These are phyloP conservation scores for Trichomonas tenax DNA, from an alignment of 208 protist genomes.

Conservation along the genomic window DNA sequence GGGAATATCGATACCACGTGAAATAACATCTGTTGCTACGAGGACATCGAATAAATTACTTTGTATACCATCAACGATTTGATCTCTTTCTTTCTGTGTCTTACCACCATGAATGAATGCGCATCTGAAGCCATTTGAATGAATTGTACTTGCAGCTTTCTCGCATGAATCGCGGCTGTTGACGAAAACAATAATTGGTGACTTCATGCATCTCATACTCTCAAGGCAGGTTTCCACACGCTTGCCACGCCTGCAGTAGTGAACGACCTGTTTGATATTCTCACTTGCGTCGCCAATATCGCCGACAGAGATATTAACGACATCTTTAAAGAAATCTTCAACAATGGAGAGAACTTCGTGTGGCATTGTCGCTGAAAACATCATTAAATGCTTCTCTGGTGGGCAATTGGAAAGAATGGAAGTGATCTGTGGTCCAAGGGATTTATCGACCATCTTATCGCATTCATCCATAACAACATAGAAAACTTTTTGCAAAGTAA, in stretches of 20 bases:
- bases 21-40: conserved; percentile 60
- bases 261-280: background rate
- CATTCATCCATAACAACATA: background rate
- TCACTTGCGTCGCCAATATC: background rate
- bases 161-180: background rate
- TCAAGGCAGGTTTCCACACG: background rate
- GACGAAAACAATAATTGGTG: background rate
- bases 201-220: background rate
- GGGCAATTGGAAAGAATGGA: background rate
- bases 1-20: conserved; percentile 63
- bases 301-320: background rate
- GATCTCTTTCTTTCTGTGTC: background rate
- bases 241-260: background rate
- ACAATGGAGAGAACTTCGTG: background rate
- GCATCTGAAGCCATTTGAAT: background rate
- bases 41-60: background rate
- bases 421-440: background rate
- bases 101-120: background rate
- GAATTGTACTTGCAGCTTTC: background rate
- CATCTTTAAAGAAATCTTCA: background rate
- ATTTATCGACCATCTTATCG: conserved; percentile 1
- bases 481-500: background rate
- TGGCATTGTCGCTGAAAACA: conserved; percentile 16
- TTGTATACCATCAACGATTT: background rate
- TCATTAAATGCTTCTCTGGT: background rate